A percentile compares a stretch with the other conserved stretches of the same genome.
These are phyloP conservation scores for Neophaeococcomyces aloes DNA, from an alignment of 2,329 filamentous ascomycete species.

Conservation along the genomic window DNA sequence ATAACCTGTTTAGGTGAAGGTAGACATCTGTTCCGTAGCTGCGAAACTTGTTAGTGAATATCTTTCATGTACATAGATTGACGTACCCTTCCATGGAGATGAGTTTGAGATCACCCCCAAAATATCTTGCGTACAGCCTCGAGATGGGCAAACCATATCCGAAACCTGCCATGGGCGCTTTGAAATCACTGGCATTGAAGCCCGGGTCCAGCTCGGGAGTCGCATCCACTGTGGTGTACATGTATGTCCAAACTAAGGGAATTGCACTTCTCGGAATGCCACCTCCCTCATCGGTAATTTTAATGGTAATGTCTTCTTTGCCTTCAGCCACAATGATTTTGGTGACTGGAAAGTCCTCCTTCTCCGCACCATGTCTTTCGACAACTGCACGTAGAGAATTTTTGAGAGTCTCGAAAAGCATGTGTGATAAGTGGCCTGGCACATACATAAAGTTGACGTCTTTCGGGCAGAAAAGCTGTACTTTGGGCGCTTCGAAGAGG, in stretches of 20 bases:
- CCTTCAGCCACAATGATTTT: conserved; percentile 97
- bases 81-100: conserved; percentile 98
- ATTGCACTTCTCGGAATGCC: conserved; percentile 89
- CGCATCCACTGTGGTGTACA: conserved; percentile 97
- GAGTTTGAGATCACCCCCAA: conserved; percentile 90
- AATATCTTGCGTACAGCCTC: conserved; percentile 87
- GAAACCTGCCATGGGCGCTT: conserved; percentile 97
- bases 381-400: conserved; percentile 96
- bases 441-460: conserved; percentile 99
- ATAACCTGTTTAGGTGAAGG: conserved; percentile 90
- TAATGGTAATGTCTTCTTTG: conserved; percentile 98
- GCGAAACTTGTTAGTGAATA: conserved; percentile 18
- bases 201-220: conserved; percentile 92
- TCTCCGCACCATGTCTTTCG: conserved; percentile 87
- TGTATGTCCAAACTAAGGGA: conserved; percentile 98
- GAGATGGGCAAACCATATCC: conserved; percentile 96
- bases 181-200: conserved; percentile 98
- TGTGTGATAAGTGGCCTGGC: conserved; percentile 94
- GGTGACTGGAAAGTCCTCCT: conserved; percentile 89
- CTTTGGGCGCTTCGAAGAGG: conserved; percentile 88
- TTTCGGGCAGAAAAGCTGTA: conserved; percentile 90
- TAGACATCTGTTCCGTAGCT: conserved; percentile 98
- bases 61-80: conserved; percentile 6
- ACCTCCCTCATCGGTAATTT: conserved; percentile 91
- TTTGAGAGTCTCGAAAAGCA: conserved; percentile 98